Conservation (phyloP, 371 early-diverging fungal species). For the Mucor plumbeus region DNA sequence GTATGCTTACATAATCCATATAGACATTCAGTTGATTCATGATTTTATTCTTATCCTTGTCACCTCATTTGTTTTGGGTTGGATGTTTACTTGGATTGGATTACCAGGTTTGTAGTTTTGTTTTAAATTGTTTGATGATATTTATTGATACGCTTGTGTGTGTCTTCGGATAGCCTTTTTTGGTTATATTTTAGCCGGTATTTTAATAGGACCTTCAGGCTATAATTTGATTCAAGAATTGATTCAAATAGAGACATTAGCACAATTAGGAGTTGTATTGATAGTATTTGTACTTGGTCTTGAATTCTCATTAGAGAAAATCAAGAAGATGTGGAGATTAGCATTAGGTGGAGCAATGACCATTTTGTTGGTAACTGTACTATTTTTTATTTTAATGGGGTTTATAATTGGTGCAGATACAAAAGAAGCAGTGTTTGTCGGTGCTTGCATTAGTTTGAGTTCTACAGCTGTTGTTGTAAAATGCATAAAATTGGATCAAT, state of each 20-base stretch:
- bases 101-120: constrained; percentile 46
- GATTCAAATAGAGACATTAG: constrained; percentile 61
- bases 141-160: too few relatives aligned
- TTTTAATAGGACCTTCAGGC: constrained; percentile 57
- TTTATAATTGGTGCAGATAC: constrained; percentile 39
- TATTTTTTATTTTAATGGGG: constrained; percentile 48
- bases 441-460: constrained; percentile 58
- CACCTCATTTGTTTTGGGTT: constrained; percentile 50
- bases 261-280: constrained; percentile 64
- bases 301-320: constrained; percentile 62
- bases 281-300: constrained; percentile 67
- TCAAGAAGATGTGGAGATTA: constrained; percentile 59
- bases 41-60: constrained; percentile 62
- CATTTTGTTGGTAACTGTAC: constrained; percentile 49
- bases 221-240: constrained; percentile 59
- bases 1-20: background rate
- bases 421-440: constrained; percentile 59
- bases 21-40: constrained; percentile 59
- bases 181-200: constrained; percentile 68
- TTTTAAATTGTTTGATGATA: background rate
- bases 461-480: constrained; percentile 64
- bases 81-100: constrained; percentile 51
- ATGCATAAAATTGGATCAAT: constrained; percentile 51
- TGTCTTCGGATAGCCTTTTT: constrained; percentile 51
- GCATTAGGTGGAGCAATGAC: constrained; percentile 56